Evolutionary conservation across 1,139 yeast species (phyloP), one percentile per base, ranked within the genome.

Genomic region (Kurtzmaniella quercitrusa): DNA sequence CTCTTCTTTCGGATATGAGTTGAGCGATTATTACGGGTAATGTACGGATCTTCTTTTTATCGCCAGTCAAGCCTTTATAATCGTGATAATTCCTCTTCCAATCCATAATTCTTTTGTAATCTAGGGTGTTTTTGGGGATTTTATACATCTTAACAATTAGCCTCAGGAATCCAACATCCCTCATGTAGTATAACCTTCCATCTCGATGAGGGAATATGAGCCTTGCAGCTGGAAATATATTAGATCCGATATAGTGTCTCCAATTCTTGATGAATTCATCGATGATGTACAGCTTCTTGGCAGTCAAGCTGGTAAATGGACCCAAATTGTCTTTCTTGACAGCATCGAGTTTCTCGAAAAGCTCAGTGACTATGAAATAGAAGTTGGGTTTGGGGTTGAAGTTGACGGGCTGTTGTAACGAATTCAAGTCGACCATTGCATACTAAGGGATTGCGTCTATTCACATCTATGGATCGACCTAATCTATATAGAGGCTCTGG

Each of bases 141-240:
- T 56, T 56, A 44, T 62, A 63, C 57, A 69, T 59, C 47, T 63
- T 65, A 15, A 50, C 58, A 17, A 79, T 58, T 7, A 77, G 61
- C 37, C 74, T 63, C 1, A 77, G 75, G 24, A 83, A 56, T 0
- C 75, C 70, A 9, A 64, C 62, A 46, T 84, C 88, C 52, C 73
- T 73, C 41, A 82, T 69, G 51, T 73, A 70, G 56, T 77, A 83
- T 10, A 70, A 57, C 23, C 89, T 61, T 12, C 66, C 63, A 45
- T 84, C 84, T 51, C 79, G 73, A 47, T 79, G 77, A 0, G 95
- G 93, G 18, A 84, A 62, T 2, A 81, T 68, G 38, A 90, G 65
- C 34, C 82, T 65, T 12, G 86, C 69, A 0, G 82, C 81, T 0
- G 94, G 93, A 52, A 74, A 82, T 4, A 89, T 72, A 58, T 90